These are phyloP conservation scores for Kwoniella sp. DNA, from an alignment of 768 basidiomycete genomes.

Conservation along the genomic window DNA sequence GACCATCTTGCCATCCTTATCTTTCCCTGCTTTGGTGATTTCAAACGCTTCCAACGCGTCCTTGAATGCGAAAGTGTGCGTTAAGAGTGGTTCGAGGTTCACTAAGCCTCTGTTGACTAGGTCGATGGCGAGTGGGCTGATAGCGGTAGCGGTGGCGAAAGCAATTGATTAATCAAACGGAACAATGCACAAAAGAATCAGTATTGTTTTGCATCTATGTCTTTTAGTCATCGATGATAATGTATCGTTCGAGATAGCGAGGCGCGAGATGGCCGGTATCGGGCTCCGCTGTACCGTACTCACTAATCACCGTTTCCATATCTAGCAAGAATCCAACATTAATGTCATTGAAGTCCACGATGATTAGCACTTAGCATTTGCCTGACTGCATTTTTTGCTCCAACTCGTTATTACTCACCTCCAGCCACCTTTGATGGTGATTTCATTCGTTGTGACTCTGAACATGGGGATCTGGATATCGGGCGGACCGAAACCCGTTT, in stretches of 20 bases:
- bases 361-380: too few species aligned
- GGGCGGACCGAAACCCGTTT: constrained; percentile 85
- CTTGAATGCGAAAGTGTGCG: constrained; percentile 79
- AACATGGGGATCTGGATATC: constrained; percentile 75
- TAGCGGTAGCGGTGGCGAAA: neutral
- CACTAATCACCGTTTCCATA: constrained; percentile 51
- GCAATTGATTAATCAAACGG: too few species aligned
- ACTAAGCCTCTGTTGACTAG: constrained; percentile 79
- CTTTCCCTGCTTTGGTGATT: constrained; percentile 75
- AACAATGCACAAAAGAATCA: too few species aligned
- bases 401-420: too few species aligned
- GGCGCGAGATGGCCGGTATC: too few species aligned
- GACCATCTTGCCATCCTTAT: constrained; percentile 79
- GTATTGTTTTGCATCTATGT: too few species aligned
- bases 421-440: constrained; percentile 87
- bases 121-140: constrained; percentile 79
- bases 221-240: too few species aligned
- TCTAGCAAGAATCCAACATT: too few species aligned
- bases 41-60: constrained; percentile 79
- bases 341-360: too few species aligned
- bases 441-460: constrained; percentile 72
- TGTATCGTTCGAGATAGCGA: too few species aligned
- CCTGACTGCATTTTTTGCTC: too few species aligned
- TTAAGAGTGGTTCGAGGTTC: constrained; percentile 82
- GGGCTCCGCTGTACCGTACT: constrained; percentile 17